Percentiles rank a stretch among this genome's conserved stretches.
These are phyloP conservation scores for Pistacia atlantica DNA, from an alignment of 345 rosid species.

Conservation along the genomic window DNA sequence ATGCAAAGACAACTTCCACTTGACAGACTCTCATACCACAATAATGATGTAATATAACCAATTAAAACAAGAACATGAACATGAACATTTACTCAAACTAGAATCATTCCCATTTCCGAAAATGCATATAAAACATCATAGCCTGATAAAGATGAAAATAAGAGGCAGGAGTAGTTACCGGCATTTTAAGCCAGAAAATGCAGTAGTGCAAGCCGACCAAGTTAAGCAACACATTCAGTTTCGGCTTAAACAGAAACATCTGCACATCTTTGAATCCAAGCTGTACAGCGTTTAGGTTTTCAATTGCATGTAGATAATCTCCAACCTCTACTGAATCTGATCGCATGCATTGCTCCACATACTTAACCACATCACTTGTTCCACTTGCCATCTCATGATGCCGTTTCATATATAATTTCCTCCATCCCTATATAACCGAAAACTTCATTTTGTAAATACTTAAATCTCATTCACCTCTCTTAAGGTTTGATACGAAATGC, in stretches of 20 bases:
- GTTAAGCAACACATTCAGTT: slow-evolving; percentile 43
- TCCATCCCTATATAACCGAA: slow-evolving; percentile 47
- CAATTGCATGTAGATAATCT: slow-evolving; percentile 43
- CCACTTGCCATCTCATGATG: slow-evolving; percentile 42
- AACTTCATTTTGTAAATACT: not conserved
- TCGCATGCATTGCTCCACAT: slow-evolving; percentile 32
- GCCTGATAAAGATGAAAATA: not conserved
- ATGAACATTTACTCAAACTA: not conserved
- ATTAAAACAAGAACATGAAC: not conserved
- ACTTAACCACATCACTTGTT: slow-evolving; percentile 35
- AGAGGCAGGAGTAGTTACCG: slow-evolving; percentile 35
- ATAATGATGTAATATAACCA: not conserved
- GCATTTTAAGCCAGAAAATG: slow-evolving; percentile 45
- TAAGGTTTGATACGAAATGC: not conserved
- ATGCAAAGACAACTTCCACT: not conserved
- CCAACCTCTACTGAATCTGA: slow-evolving; percentile 40
- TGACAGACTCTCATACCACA: not conserved
- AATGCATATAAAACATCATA: not conserved
- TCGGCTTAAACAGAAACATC: slow-evolving; percentile 48
- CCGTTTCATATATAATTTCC: slow-evolving; percentile 34
- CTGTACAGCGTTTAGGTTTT: slow-evolving; percentile 29
- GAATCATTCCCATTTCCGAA: not conserved
- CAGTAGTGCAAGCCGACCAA: slow-evolving; percentile 63
- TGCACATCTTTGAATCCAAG: slow-evolving; percentile 49
- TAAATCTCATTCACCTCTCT: not conserved